phyloP scores from a whole-genome alignment of 2,329 filamentous ascomycete species.

The Epichloe glyceriae region DNA sequence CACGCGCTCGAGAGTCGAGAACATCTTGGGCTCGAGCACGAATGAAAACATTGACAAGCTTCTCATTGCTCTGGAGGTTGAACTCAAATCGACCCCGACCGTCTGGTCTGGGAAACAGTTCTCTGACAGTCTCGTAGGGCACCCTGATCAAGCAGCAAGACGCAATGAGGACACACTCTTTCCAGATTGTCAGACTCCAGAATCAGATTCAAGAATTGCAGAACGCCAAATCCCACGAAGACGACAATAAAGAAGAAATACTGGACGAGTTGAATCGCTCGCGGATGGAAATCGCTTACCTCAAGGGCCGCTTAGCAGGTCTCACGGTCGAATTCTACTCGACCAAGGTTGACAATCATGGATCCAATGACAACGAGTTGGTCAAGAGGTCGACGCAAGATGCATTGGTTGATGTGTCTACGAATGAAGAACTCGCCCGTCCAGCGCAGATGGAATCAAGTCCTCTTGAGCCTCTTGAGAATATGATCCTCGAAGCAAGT shows the following conservation, averaged over 20 bases:
- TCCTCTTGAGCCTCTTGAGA: no score
- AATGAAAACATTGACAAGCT: background rate
- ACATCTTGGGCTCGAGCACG: background rate
- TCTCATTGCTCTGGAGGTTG: background rate
- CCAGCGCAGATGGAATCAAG: background rate
- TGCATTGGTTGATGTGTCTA: background rate
- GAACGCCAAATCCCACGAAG: background rate
- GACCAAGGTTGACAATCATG: background rate
- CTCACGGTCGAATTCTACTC: conserved; percentile 4
- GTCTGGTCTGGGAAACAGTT: background rate
- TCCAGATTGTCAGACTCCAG: conserved; percentile 9
- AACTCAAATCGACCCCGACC: background rate
- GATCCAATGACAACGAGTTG: background rate
- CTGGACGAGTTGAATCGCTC: background rate
- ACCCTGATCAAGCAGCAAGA: background rate
- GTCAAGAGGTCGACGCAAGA: background rate
- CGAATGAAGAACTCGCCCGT: background rate
- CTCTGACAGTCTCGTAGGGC: background rate
- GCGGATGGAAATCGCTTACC: conserved; percentile 1
- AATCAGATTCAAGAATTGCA: conserved; percentile 5
- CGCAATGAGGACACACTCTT: conserved; percentile 4
- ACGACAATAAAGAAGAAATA: background rate
- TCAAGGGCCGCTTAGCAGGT: conserved; percentile 8
- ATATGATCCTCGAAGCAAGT: background rate
- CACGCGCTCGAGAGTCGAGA: background rate